phyloP scores from a whole-genome alignment of 768 basidiomycete genomes.

The Mycena haematopus region DNA sequence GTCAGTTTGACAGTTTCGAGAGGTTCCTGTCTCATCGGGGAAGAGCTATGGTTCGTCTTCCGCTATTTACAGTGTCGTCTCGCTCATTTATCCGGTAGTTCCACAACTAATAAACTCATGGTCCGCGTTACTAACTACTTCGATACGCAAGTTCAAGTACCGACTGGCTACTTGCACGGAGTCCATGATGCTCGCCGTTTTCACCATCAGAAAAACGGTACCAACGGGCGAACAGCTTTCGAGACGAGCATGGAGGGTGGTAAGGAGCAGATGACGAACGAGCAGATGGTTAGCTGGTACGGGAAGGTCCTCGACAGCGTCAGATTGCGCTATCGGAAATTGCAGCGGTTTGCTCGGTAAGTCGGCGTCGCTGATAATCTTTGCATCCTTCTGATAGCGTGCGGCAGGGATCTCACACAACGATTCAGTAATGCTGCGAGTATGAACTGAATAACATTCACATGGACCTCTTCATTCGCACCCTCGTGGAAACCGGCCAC shows the following conservation, averaged over 20 bases:
- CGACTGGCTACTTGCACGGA: constrained; percentile 49
- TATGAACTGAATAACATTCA: constrained; percentile 79
- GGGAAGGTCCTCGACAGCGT: constrained; percentile 93
- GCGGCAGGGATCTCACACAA: constrained; percentile 69
- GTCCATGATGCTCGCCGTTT: constrained; percentile 34
- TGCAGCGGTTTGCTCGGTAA: constrained; percentile 91
- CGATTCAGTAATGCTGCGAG: constrained; percentile 95
- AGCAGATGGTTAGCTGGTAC: constrained; percentile 89
- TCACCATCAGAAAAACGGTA: constrained; percentile 22
- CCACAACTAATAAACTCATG: constrained; percentile 91
- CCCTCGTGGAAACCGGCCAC: constrained; percentile 84
- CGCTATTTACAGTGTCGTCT: constrained; percentile 1
- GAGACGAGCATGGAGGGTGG: constrained; percentile 36
- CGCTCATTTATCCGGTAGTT: constrained; percentile 52
- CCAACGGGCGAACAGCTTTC: constrained; percentile 38
- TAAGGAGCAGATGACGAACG: constrained; percentile 69
- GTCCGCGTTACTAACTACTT: constrained; percentile 93
- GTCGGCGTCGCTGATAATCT: constrained; percentile 24
- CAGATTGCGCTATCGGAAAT: constrained; percentile 87
- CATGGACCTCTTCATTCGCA: constrained; percentile 79
- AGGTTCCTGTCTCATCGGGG: constrained; percentile 90
- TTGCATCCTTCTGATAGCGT: constrained; percentile 2
- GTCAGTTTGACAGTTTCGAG: constrained; percentile 88
- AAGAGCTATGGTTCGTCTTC: constrained; percentile 85
- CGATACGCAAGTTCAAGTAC: constrained; percentile 89